Base-by-base conservation (phyloP, 2,329 filamentous ascomycete species). In the Arachnomyces sp. region DNA sequence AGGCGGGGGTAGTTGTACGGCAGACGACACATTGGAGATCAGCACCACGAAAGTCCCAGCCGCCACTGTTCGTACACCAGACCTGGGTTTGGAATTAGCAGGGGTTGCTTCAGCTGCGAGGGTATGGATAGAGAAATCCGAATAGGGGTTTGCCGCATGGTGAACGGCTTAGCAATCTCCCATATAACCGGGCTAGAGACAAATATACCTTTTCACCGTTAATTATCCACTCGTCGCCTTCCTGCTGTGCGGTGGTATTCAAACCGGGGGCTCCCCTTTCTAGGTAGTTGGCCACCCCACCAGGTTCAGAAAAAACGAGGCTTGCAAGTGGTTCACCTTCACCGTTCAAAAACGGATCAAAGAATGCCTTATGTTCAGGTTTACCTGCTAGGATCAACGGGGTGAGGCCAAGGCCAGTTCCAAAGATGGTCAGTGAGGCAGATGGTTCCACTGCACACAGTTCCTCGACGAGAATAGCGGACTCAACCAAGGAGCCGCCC, bases 51-150 rank as follows among this genome's bases (percentile, higher is more conserved):
- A 64, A 62, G 43, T 76, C 73, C 72, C 71, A 77, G 11, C 73
- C 73, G 1, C 62, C 66, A 38, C 61, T 64, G 49, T 75, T 77
- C 1, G 72, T 74, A 8, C 73, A 69, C 73, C 73, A 77, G 30
- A 74, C 57, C 67, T 70, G 39, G 30, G 2, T 18, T 28, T 13
- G 3, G 36, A 25, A 25, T 25, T 9, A 25, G 20, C 20, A 9
- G 20, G n/a, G n/a, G n/a, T n/a, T n/a, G n/a, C n/a, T n/a, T 42
- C n/a, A 42, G 20, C 34, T 16, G 29, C 29, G 28, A 30, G 11
- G 25, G 8, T 39, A 18, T 16, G 8, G 12, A 18, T 20, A 25
- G 11, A 8, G 7, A 7, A 7, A 12, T 1, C n/a, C n/a, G n/a
- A n/a, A n/a, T n/a, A n/a, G n/a, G n/a, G n/a, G n/a, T n/a, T n/a